Conservation (phyloP, 352 stramenopile species). For the Plasmopara halstedii region DNA sequence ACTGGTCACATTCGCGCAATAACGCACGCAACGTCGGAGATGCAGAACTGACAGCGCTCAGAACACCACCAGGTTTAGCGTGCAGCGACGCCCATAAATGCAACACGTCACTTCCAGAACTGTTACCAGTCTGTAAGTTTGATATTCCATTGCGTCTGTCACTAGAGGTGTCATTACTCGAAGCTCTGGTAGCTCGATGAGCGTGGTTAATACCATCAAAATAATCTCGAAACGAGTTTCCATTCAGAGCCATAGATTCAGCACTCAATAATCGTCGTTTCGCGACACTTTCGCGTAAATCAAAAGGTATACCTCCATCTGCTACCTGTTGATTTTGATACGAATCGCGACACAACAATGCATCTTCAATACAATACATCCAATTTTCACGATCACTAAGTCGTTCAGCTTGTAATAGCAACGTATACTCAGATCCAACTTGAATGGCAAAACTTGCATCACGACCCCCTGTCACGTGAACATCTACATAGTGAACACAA, state of each 20-base stretch:
- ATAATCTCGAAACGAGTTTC: slow-evolving; percentile 15
- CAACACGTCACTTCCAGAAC: slow-evolving; percentile 18
- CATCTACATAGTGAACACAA: slow-evolving; percentile 61
- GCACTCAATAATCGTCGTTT: slow-evolving; percentile 53
- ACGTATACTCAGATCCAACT: slow-evolving; percentile 46
- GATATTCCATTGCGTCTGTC: too few relatives aligned
- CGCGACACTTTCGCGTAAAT: slow-evolving; percentile 23
- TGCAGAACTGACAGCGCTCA: slow-evolving; percentile 24
- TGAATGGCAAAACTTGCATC: slow-evolving; percentile 60
- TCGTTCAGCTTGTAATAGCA: slow-evolving; percentile 49
- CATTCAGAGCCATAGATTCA: slow-evolving; percentile 39
- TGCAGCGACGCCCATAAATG: slow-evolving; percentile 27
- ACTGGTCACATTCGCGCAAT: slow-evolving; percentile 37
- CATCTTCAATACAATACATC: slow-evolving; percentile 78
- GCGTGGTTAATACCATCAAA: slow-evolving; percentile 23
- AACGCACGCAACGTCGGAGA: slow-evolving; percentile 25
- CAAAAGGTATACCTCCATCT: too few relatives aligned
- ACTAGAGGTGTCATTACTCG: too few relatives aligned
- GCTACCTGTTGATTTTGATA: too few relatives aligned
- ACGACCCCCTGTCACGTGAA: slow-evolving; percentile 39
- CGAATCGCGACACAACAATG: slow-evolving; percentile 61
- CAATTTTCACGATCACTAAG: slow-evolving; percentile 63
- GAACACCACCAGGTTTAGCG: slow-evolving; percentile 27
- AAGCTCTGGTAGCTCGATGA: too few relatives aligned
- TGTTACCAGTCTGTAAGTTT: too few relatives aligned